These are phyloP conservation scores for Salvia miltiorrhiza DNA, from an alignment of 257 asterid species.

Conservation along the genomic window DNA sequence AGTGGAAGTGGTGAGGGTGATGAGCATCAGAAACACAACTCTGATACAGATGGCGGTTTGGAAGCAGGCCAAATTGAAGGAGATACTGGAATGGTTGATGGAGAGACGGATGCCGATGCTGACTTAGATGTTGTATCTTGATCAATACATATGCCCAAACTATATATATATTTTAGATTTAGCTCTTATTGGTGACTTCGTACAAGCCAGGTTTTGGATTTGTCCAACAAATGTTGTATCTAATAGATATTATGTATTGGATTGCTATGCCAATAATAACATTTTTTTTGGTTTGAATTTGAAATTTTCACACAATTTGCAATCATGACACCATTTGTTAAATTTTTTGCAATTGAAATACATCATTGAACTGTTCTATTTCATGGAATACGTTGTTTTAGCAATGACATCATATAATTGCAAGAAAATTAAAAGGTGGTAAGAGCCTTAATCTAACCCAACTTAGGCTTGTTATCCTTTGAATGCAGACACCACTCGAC, in stretches of 20 bases:
- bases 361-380: no score
- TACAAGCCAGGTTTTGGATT: no score
- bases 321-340: no score
- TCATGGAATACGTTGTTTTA: no score
- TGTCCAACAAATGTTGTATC: not conserved
- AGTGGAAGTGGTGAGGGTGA: constrained; percentile 35
- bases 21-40: constrained; percentile 58
- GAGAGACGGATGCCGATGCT: constrained; percentile 62
- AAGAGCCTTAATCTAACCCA: no score
- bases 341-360: no score
- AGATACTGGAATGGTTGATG: constrained; percentile 46
- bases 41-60: constrained; percentile 54
- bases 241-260: not conserved
- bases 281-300: no score
- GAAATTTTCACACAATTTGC: no score
- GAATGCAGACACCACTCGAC: no score
- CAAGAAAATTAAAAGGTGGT: no score
- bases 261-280: not conserved
- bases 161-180: not conserved
- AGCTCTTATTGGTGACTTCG: not conserved
- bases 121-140: constrained; percentile 54
- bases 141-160: not conserved
- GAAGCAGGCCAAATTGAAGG: constrained; percentile 68
- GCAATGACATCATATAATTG: no score
- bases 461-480: no score